Conservation (phyloP, 2,329 filamentous ascomycete genomes). For the Colletotrichum destructivum region DNA sequence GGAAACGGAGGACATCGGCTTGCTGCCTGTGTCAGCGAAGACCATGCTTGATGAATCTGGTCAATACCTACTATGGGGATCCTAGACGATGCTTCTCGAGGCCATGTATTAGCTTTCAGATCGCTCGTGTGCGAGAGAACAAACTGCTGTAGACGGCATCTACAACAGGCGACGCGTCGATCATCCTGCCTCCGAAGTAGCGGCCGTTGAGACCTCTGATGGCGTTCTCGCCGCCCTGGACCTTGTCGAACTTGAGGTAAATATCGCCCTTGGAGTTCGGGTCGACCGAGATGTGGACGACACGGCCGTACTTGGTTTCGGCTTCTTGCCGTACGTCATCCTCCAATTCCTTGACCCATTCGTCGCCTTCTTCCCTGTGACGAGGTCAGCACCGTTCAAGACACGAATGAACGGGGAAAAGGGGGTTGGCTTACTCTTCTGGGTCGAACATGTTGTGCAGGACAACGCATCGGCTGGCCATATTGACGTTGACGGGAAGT, state of each 20-base stretch:
- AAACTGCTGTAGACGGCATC: slow-evolving; percentile 99
- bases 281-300: slow-evolving; percentile 97
- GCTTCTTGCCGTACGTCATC: slow-evolving; percentile 94
- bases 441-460: slow-evolving; percentile 97
- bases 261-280: slow-evolving; percentile 95
- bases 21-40: slow-evolving; percentile 18
- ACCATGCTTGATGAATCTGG: neutral
- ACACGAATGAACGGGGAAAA: neutral
- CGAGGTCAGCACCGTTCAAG: slow-evolving; percentile 51
- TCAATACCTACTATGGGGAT: slow-evolving; percentile 46
- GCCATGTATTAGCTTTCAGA: slow-evolving; percentile 75
- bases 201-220: slow-evolving; percentile 98
- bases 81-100: slow-evolving; percentile 64
- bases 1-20: neutral
- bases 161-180: slow-evolving; percentile 95
- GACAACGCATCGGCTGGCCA: slow-evolving; percentile 93
- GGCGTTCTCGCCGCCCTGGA: slow-evolving; percentile 95
- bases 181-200: slow-evolving; percentile 93
- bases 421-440: slow-evolving; percentile 78
- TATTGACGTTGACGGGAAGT: slow-evolving; percentile 87
- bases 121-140: slow-evolving; percentile 88
- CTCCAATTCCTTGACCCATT: slow-evolving; percentile 94
- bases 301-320: slow-evolving; percentile 94
- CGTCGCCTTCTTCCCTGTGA: slow-evolving; percentile 84
- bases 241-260: slow-evolving; percentile 97